Evolutionary conservation across 345 rosid genomes (phyloP).

Genomic region (Hibiscus syriacus): DNA sequence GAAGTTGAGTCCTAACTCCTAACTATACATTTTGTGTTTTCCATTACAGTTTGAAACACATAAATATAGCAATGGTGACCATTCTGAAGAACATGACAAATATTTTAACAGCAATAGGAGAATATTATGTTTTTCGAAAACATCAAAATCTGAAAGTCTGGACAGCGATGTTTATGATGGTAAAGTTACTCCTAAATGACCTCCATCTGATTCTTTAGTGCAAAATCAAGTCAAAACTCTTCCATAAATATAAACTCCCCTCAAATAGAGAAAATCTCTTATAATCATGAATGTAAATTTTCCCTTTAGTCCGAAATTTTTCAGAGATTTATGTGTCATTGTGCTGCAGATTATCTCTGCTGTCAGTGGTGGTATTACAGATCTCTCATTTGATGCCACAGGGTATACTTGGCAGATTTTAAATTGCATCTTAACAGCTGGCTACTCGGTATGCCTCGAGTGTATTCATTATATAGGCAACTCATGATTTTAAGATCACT

Average conservation of each 20-base stretch:
- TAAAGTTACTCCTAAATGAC: conserved; percentile 15
- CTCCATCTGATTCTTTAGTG: too few species aligned
- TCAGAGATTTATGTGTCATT: conserved; percentile 14
- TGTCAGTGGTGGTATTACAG: conserved; percentile 71
- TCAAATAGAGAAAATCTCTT: conserved; percentile 4
- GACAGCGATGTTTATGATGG: conserved; percentile 94
- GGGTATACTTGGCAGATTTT: conserved; percentile 80
- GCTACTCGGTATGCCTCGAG: conserved; percentile 58
- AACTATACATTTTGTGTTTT: neutral
- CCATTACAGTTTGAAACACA: conserved; percentile 77
- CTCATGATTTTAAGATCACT: conserved; percentile 8
- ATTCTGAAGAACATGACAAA: conserved; percentile 89
- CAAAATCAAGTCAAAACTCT: neutral
- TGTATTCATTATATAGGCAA: neutral
- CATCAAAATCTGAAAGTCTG: conserved; percentile 88
- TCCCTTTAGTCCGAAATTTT: conserved; percentile 8
- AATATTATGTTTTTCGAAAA: conserved; percentile 70
- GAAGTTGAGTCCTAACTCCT: neutral
- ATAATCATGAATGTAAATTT: neutral
- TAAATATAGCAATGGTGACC: conserved; percentile 94
- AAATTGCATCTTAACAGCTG: conserved; percentile 80
- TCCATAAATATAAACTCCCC: neutral
- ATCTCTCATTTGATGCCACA: conserved; percentile 63
- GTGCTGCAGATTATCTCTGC: conserved; percentile 77
- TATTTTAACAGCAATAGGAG: conserved; percentile 85